A percentile compares a stretch with the other conserved stretches of the same genome.
phyloP scores from a whole-genome alignment of 495 filamentous ascomycete genomes.

The Cercophora newfieldiana region DNA sequence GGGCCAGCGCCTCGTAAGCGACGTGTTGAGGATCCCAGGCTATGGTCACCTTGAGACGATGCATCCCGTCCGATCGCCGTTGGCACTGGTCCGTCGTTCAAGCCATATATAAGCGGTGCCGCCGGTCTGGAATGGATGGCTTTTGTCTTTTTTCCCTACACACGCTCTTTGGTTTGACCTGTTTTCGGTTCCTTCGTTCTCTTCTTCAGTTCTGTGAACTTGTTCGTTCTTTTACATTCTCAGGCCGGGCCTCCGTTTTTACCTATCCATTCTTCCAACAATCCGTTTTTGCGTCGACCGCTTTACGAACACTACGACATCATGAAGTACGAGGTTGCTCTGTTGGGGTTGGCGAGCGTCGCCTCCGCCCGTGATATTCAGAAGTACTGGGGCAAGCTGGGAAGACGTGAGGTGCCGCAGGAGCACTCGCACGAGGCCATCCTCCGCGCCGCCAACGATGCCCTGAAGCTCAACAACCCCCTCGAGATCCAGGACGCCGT shows the following conservation, averaged over 20 bases:
- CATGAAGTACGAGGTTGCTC: slow-evolving; percentile 48
- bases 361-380: slow-evolving; percentile 33
- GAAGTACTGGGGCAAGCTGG: slow-evolving; percentile 36
- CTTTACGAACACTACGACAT: slow-evolving; percentile 34
- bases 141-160: slow-evolving; percentile 23
- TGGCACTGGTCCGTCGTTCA: slow-evolving; percentile 6
- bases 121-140: not conserved
- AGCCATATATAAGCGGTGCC: slow-evolving; percentile 24
- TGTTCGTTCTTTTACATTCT: slow-evolving; percentile 37
- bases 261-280: slow-evolving; percentile 24
- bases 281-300: slow-evolving; percentile 28
- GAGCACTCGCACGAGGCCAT: slow-evolving; percentile 65
- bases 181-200: slow-evolving; percentile 39
- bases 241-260: slow-evolving; percentile 44
- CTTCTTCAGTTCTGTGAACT: slow-evolving; percentile 51
- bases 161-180: slow-evolving; percentile 32
- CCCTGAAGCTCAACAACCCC: slow-evolving; percentile 61
- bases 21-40: slow-evolving; percentile 23
- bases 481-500: slow-evolving; percentile 58
- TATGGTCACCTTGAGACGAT: slow-evolving; percentile 30
- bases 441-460: slow-evolving; percentile 44
- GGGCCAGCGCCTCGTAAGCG: slow-evolving; percentile 22
- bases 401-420: slow-evolving; percentile 58
- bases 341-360: slow-evolving; percentile 35
- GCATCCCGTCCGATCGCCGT: slow-evolving; percentile 19